Conservation (phyloP, 495 filamentous ascomycete genomes). For the Aspergillus egyptiacus region DNA sequence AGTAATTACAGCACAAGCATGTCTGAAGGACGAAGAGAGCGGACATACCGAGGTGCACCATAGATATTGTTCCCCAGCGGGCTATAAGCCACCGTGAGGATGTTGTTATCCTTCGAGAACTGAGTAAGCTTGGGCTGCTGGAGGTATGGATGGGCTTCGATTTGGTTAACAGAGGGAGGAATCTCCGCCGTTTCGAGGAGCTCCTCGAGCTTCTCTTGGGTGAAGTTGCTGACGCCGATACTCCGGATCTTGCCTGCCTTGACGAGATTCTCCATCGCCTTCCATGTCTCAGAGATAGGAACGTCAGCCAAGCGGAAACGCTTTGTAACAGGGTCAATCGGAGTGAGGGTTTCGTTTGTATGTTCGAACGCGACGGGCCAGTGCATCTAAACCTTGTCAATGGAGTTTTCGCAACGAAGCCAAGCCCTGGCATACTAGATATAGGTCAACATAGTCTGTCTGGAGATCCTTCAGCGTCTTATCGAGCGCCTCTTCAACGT, state of each 20-base stretch:
- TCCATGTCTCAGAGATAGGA: slow-evolving; percentile 52
- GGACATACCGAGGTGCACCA: slow-evolving; percentile 30
- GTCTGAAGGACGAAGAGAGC: background rate
- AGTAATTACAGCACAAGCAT: background rate
- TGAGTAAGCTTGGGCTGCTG: slow-evolving; percentile 57
- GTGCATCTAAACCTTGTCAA: slow-evolving; percentile 25
- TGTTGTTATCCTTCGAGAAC: slow-evolving; percentile 34
- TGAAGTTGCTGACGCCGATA: slow-evolving; percentile 80
- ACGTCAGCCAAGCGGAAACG: slow-evolving; percentile 33
- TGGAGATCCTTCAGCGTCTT: slow-evolving; percentile 39
- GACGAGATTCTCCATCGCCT: slow-evolving; percentile 63
- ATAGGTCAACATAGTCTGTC: slow-evolving; percentile 40
- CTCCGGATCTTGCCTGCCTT: slow-evolving; percentile 60
- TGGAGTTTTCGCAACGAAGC: background rate
- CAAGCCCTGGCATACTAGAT: slow-evolving; percentile 35
- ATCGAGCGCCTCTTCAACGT: slow-evolving; percentile 36
- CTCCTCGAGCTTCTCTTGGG: slow-evolving; percentile 55
- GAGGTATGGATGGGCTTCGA: slow-evolving; percentile 82
- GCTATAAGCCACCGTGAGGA: slow-evolving; percentile 47
- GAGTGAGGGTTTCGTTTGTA: slow-evolving; percentile 43
- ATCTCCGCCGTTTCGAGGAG: slow-evolving; percentile 58
- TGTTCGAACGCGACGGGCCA: slow-evolving; percentile 57
- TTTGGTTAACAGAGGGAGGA: slow-evolving; percentile 71
- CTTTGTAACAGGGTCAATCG: slow-evolving; percentile 29
- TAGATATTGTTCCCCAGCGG: slow-evolving; percentile 52